Base-by-base conservation (phyloP, 495 filamentous ascomycete genomes). In the Clohesyomyces aquaticus region DNA sequence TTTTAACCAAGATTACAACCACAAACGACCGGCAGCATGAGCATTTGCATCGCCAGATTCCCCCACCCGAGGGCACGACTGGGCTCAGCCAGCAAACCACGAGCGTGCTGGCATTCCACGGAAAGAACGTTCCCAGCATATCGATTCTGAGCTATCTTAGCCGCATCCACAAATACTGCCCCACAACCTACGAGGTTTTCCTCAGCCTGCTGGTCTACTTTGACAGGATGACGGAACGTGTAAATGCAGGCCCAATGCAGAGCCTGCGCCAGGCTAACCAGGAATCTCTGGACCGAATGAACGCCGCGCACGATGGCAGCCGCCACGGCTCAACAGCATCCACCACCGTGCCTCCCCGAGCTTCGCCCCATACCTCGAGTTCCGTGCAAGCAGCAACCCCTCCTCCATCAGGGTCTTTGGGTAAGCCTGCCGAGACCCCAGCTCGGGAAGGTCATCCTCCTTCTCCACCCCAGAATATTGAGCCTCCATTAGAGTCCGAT, bases 81-180 rank as follows among this genome's bases (percentile, higher is more conserved):
- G 83, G 82, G 41, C 81, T 96, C 70, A 92, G 83, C 70, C 85
- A 85, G 11, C 84, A 95, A 63, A 91, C 92, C 54, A 90, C 86
- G 51, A 96, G 91, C 57, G 94, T 99, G 1, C 84, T 99, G 11
- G 95, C 94, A n/a, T 99, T 99, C 70, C 94, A 99, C 74, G 94
- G 94, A 25, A 99, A 98, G 77, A 99, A 99, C 65, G 91, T 98
- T 9, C 94, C 94, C 1, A 94, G 88, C 71, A 99, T 99, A 63
- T 95, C 93, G 32, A 98, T 99, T 56, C 78, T 95, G 58, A 98
- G 91, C 80, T 99, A 99, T 66, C 79, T 99, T 26, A 93, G 86
- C 72, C 88, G 94, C 47, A 98, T 99, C 69, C 93, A 99, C 74
- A 98, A 97, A 76, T 99, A 99, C 72, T 99, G 94, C 70, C 94